Evolutionary conservation across 116 monocot species (phyloP).

Genomic region (Dioscorea cayenensis): DNA sequence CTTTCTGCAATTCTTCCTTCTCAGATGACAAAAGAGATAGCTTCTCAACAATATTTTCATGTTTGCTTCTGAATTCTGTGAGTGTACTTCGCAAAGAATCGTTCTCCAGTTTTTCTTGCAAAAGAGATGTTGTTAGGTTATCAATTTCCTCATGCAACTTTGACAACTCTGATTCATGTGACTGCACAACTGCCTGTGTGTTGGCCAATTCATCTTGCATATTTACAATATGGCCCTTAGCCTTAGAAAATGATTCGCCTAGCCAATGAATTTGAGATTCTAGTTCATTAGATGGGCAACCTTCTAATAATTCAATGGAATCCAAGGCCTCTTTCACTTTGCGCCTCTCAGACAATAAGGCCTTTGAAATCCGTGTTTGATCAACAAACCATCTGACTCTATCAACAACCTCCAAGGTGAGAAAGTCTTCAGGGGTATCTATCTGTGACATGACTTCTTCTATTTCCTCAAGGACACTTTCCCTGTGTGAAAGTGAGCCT

Average conservation of each 20-base stretch:
- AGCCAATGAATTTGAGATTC: slow-evolving; percentile 48
- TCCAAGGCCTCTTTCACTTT: slow-evolving; percentile 39
- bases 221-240: slow-evolving; percentile 30
- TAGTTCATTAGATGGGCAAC: slow-evolving; percentile 32
- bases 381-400: slow-evolving; percentile 60
- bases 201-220: slow-evolving; percentile 27
- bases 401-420: slow-evolving; percentile 36
- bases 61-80: slow-evolving; percentile 36
- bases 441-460: slow-evolving; percentile 32
- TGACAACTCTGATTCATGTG: slow-evolving; percentile 42
- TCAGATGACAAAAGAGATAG: slow-evolving; percentile 38
- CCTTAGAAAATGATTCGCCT: slow-evolving; percentile 15
- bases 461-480: slow-evolving; percentile 41
- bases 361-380: slow-evolving; percentile 33
- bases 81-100: slow-evolving; percentile 32
- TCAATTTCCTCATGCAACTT: slow-evolving; percentile 52
- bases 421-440: slow-evolving; percentile 36
- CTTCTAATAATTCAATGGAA: slow-evolving; percentile 42
- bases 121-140: slow-evolving; percentile 29
- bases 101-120: slow-evolving; percentile 45
- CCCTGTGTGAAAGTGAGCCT: slow-evolving; percentile 34
- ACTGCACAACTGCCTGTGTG: slow-evolving; percentile 16
- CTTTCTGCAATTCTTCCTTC: slow-evolving; percentile 39
- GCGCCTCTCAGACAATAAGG: slow-evolving; percentile 17
- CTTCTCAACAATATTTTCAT: slow-evolving; percentile 32